Percentiles rank a stretch among this genome's conserved stretches.
Evolutionary conservation across 768 basidiomycete species (phyloP).

Genomic region (Mycena vulgaris): DNA sequence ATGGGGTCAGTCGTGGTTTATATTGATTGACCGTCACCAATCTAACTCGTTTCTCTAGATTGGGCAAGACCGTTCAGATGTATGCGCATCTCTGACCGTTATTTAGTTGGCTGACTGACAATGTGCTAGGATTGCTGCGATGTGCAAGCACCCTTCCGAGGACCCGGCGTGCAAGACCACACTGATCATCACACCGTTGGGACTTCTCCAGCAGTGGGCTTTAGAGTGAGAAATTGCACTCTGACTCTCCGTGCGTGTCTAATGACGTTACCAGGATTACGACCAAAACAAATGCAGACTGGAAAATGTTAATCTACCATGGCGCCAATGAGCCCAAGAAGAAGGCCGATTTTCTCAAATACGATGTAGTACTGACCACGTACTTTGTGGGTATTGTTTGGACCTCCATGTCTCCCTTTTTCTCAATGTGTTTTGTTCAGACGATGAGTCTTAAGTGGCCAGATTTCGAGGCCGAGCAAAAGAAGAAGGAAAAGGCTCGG

Average conservation of each 20-base stretch:
- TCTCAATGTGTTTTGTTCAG: constrained; percentile 44
- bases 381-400: constrained; percentile 52
- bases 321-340: constrained; percentile 68
- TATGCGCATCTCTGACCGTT: constrained; percentile 38
- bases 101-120: constrained; percentile 8
- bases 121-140: constrained; percentile 67
- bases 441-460: constrained; percentile 75
- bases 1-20: constrained; percentile 71
- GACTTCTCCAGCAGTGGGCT: constrained; percentile 79
- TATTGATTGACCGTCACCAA: constrained; percentile 5
- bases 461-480: constrained; percentile 66
- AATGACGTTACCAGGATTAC: constrained; percentile 52
- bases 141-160: constrained; percentile 66
- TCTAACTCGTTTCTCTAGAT: background rate
- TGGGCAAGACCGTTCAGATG: constrained; percentile 65
- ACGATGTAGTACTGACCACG: constrained; percentile 77
- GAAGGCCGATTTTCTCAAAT: constrained; percentile 64
- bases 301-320: constrained; percentile 75
- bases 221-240: constrained; percentile 50
- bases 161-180: constrained; percentile 72
- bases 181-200: constrained; percentile 76
- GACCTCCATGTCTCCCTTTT: background rate
- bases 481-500: constrained; percentile 55
- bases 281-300: constrained; percentile 63
- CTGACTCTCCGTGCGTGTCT: background rate